Base-by-base conservation (phyloP, 2,329 filamentous ascomycete species). In the Phialocephala sp. region DNA sequence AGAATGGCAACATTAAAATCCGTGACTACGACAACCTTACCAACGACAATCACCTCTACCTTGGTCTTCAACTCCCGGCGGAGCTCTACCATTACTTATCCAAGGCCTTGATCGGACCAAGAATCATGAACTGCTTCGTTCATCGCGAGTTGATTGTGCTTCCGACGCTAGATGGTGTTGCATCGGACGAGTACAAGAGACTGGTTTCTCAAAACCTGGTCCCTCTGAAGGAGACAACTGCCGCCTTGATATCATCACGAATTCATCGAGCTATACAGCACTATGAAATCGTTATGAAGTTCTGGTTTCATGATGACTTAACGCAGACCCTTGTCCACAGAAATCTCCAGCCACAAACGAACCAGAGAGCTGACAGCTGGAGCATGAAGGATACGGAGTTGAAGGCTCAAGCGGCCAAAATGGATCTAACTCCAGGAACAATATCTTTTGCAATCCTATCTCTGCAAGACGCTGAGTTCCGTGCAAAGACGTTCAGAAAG, bases 21-120 rank as follows among this genome's bases (percentile, higher is more conserved):
- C 84, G 92, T 72, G 89, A 94, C 72, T 85, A 84, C 62, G 90
- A 92, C 8, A 84, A 87, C 62, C 86, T 93, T 22, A 94, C 95
- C 1, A 86, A 85, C 55, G 94, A 98, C 76, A 89, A 95, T 70
- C 92, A 96, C 75, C 90, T 94, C 74, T 94, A 97, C 75, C 87
- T 97, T 68, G 93, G 93, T n/a, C 87, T 96, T 66, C 91, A 94
- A 66, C 83, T 99, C 5, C 93, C 95, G 0, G 89, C 93, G 47
- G 95, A 99, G 78, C 83, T 98, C 20, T 94, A 94, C 76, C 91
- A 93, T 77, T 98, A 98, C 77, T 84, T 97, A 59, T 93, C 93
- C 65, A 89, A 87, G 60, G 95, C 93, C 39, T 81, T 97, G 52
- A 87, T 98, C 69, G 88, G 92, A 35, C 84, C 93, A 27, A 88